Evolutionary conservation across 768 basidiomycete genomes (phyloP).

Genomic region (Amanita subjunquillea): DNA sequence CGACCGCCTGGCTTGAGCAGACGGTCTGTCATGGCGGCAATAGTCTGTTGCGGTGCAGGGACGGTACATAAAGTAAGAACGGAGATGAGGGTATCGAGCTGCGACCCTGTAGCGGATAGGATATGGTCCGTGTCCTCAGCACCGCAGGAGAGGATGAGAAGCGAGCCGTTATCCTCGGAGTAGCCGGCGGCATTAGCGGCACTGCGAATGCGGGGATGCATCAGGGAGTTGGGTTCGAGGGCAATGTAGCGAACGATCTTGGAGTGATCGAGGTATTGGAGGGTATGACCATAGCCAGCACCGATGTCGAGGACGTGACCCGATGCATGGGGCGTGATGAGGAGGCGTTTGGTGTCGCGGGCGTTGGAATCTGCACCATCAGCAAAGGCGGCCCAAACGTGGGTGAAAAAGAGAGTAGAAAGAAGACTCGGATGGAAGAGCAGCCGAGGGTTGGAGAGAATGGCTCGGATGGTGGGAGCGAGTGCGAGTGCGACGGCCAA

Average conservation of each 20-base stretch:
- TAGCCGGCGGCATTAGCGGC: constrained; percentile 42
- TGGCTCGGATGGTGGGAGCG: constrained; percentile 33
- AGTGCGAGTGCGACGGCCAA: constrained; percentile 9
- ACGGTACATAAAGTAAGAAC: constrained; percentile 60
- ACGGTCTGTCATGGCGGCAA: constrained; percentile 34
- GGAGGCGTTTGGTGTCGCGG: constrained; percentile 26
- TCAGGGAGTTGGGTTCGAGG: constrained; percentile 56
- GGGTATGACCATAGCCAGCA: constrained; percentile 57
- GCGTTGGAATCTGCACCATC: constrained; percentile 32
- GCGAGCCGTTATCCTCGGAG: constrained; percentile 36
- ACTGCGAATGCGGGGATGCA: constrained; percentile 48
- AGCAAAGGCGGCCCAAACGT: constrained; percentile 46
- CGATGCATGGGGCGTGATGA: constrained; percentile 44
- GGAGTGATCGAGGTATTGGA: constrained; percentile 44
- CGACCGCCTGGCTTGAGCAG: constrained; percentile 56
- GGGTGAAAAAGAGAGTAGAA: constrained; percentile 36
- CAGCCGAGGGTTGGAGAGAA: constrained; percentile 31
- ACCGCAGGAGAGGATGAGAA: constrained; percentile 52
- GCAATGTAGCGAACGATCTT: constrained; percentile 59
- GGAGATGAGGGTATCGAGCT: constrained; percentile 54
- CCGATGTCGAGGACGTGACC: constrained; percentile 63
- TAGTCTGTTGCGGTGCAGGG: constrained; percentile 39
- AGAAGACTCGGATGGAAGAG: constrained; percentile 12
- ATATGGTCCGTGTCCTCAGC: constrained; percentile 49
- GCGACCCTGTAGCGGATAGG: constrained; percentile 20